These are phyloP conservation scores for Aeschynomene evenia DNA, from an alignment of 306 rosid genomes.

Conservation along the genomic window DNA sequence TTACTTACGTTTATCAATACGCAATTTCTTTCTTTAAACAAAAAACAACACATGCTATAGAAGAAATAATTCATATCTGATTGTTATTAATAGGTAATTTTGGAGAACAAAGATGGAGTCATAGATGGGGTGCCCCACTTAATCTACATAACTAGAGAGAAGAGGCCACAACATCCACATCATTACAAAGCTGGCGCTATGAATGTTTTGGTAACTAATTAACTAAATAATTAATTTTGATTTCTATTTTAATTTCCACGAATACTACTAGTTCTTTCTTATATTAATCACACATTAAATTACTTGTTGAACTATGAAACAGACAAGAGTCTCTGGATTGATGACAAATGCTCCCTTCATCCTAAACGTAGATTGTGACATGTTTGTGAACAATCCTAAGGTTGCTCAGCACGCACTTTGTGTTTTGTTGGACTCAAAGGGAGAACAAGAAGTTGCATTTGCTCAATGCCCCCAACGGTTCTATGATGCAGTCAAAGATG, in stretches of 20 bases:
- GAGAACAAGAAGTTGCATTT: slow-evolving; percentile 54
- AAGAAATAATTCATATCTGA: not conserved
- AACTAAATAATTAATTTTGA: slow-evolving; percentile 23
- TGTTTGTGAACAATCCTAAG: slow-evolving; percentile 62
- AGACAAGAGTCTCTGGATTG: slow-evolving; percentile 74
- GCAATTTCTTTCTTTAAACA: not conserved
- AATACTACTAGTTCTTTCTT: too few relatives aligned
- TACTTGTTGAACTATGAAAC: not conserved
- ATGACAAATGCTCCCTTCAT: slow-evolving; percentile 68
- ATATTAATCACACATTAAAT: too few relatives aligned
- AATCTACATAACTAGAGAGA: slow-evolving; percentile 67
- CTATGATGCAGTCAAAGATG: slow-evolving; percentile 57
- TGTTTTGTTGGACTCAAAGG: slow-evolving; percentile 42
- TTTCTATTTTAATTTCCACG: not conserved
- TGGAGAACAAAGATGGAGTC: slow-evolving; percentile 43
- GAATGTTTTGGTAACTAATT: slow-evolving; percentile 87
- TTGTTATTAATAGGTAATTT: slow-evolving; percentile 42
- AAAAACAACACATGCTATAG: not conserved
- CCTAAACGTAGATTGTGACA: slow-evolving; percentile 79
- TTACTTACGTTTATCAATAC: too few relatives aligned
- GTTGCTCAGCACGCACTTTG: slow-evolving; percentile 57
- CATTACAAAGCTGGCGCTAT: slow-evolving; percentile 82
- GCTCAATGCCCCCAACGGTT: slow-evolving; percentile 56
- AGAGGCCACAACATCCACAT: slow-evolving; percentile 54
- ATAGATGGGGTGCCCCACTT: slow-evolving; percentile 47